Evolutionary conservation across 352 stramenopile genomes (phyloP), one percentile per base, ranked within the genome.

Genomic region (Thalassiosira allenii): DNA sequence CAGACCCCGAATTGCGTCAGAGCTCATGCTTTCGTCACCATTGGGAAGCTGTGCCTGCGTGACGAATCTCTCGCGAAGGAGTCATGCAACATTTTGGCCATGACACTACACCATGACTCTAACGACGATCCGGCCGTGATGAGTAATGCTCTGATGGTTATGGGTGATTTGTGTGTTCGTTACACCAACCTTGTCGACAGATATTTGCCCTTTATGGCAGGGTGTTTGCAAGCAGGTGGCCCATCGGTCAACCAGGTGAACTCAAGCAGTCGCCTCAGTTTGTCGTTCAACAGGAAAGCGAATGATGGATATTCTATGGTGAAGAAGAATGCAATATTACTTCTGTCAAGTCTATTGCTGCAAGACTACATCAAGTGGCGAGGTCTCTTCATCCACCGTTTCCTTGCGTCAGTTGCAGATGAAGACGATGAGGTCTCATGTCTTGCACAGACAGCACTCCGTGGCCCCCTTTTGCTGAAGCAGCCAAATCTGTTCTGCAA

Each of bases 301-400:
- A 37, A 33, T 12, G 59, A 72, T 32, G 30, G 66, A 25, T 81
- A 77, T 56, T 72, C 67, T 40, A 54, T 86, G 27, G 92, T 99
- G 33, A 95, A 97, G 11, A 96, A 97, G 40, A 97, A 97, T 70
- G 96, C 96, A 20, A 84, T 99, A n/a, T 72, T 99, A 27, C 78
- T 99, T 2, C 95, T 99, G 59, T 97, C 96, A 0, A 96, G 97
- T 73, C 87, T 99, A 12, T 92, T 99, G 17, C 84, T 99, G 3
- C 97, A 99, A 85, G 97, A 99, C 81, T 99, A 98, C 86, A 96
- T 99, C 78, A 99, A 99, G 87, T 99, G 97, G 96, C 94, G 96
- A 69, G 97, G 98, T 27, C 95, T 97, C 8, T 82, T 99, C 2
- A 87, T 98, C 44, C 95, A 96, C 49, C 97, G 98, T 71, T 98